These are phyloP conservation scores for Lichtheimia corymbifera DNA, from an alignment of 371 early-diverging fungal genomes.

Conservation along the genomic window DNA sequence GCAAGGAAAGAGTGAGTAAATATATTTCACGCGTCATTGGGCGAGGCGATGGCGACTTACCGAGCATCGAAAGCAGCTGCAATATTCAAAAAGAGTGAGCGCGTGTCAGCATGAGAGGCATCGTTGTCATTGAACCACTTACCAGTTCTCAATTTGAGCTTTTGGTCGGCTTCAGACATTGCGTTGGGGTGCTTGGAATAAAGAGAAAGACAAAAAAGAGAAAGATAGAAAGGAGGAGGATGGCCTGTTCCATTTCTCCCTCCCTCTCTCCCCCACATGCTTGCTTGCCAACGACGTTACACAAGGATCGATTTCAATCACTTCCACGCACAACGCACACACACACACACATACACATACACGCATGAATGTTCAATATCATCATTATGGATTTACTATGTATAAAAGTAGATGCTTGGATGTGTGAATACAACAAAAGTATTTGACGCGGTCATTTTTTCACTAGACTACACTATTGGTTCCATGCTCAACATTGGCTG, in stretches of 20 bases:
- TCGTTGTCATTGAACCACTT: neutral
- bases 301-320: too few species aligned
- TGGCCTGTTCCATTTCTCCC: too few species aligned
- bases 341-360: too few species aligned
- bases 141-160: neutral
- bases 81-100: conserved; percentile 18
- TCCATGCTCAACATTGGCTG: conserved; percentile 1
- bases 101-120: neutral
- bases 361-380: neutral
- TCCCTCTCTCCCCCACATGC: too few species aligned
- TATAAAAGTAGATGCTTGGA: neutral
- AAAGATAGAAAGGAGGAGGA: neutral
- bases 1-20: conserved; percentile 12
- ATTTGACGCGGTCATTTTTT: neutral
- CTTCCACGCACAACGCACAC: too few species aligned
- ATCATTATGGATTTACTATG: neutral
- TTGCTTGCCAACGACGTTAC: too few species aligned
- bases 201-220: neutral
- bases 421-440: neutral
- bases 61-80: conserved; percentile 25
- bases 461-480: conserved; percentile 4
- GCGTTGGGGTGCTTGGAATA: neutral
- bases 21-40: neutral
- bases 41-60: neutral
- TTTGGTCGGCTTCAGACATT: neutral